Conservation (phyloP, 2,329 filamentous ascomycete species). For the Fusarium phyllophilum region DNA sequence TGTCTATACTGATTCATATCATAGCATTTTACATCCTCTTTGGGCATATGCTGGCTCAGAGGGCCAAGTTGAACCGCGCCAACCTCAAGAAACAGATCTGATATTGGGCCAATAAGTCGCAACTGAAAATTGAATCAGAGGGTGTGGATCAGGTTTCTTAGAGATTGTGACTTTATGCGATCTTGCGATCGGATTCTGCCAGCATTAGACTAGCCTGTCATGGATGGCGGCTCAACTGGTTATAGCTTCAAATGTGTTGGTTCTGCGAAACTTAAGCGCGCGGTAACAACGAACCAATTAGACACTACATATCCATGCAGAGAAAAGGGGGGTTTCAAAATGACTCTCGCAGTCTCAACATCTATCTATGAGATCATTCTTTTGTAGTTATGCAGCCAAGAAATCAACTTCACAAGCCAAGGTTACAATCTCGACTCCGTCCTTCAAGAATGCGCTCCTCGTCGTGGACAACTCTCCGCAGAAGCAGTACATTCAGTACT, state of each 20-base stretch:
- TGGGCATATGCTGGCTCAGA: slow-evolving; percentile 36
- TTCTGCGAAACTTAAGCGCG: not conserved
- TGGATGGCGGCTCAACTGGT: not conserved
- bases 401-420: not conserved
- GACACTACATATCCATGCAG: not conserved
- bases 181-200: fast-evolving
- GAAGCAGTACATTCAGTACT: not conserved
- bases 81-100: not conserved
- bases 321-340: not conserved
- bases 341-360: not conserved
- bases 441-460: not conserved
- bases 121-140: not conserved
- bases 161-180: fast-evolving
- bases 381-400: not conserved
- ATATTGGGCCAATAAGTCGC: not conserved
- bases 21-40: slow-evolving; percentile 29
- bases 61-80: slow-evolving; percentile 17
- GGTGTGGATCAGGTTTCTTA: fast-evolving
- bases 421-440: fast-evolving
- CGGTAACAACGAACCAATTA: not conserved
- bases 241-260: not conserved
- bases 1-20: not conserved
- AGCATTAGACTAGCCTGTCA: not conserved
- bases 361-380: not conserved
- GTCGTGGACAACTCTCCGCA: not conserved